Evolutionary conservation across 192 early-diverging fungal species (phyloP).

Genomic region (Irineochytrium annulatum): DNA sequence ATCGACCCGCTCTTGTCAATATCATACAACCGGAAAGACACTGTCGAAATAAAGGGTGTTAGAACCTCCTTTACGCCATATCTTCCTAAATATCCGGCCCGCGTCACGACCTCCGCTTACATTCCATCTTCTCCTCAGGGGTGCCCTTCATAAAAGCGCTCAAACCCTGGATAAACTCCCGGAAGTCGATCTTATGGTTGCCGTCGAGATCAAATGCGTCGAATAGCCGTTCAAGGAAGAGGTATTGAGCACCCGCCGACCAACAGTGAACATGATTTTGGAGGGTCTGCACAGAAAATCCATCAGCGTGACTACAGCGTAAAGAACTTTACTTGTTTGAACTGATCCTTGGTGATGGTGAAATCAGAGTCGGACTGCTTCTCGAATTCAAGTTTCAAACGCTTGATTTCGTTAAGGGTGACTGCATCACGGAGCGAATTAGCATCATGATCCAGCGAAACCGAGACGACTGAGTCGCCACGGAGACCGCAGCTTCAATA

Average conservation of each 20-base stretch:
- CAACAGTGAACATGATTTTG: constrained; percentile 50
- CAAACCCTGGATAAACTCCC: constrained; percentile 57
- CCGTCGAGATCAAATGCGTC: constrained; percentile 74
- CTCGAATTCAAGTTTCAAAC: constrained; percentile 34
- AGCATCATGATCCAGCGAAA: no score
- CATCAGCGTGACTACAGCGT: background rate
- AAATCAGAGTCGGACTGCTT: constrained; percentile 31
- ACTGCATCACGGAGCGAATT: constrained; percentile 18
- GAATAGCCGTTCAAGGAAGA: constrained; percentile 73
- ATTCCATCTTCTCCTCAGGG: constrained; percentile 68
- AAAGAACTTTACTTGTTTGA: constrained; percentile 54
- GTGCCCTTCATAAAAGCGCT: constrained; percentile 75
- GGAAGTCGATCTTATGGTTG: constrained; percentile 60
- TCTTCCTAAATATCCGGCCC: background rate
- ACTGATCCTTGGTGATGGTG: constrained; percentile 65
- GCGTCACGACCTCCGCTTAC: constrained; percentile 34
- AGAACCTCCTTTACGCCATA: no score
- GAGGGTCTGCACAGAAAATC: constrained; percentile 38
- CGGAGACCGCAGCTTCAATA: no score
- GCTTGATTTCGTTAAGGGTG: constrained; percentile 38
- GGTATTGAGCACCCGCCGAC: constrained; percentile 56
- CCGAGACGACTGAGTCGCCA: no score
- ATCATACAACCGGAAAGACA: constrained; percentile 77
- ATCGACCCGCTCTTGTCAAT: constrained; percentile 72
- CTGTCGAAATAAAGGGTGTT: constrained; percentile 41